phyloP scores from a whole-genome alignment of 2,329 filamentous ascomycete genomes.

The Colletotrichum paranaense region DNA sequence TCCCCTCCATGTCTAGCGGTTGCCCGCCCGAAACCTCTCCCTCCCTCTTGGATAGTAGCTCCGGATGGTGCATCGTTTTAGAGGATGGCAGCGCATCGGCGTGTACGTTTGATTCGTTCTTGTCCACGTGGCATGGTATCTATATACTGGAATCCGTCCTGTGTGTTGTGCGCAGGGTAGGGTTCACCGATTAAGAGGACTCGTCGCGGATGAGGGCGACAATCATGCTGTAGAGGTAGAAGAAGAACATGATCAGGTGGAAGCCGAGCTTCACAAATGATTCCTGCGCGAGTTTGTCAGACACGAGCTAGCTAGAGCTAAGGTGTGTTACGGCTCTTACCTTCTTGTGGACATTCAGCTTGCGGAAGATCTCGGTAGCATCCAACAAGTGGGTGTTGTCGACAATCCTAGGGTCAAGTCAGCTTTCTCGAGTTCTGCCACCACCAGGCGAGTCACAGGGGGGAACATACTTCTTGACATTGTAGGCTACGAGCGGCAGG shows the following conservation, averaged over 20 bases:
- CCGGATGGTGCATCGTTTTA: conserved; percentile 12
- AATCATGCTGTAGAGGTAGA: conserved; percentile 99
- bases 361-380: conserved; percentile 99
- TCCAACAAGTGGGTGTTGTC: conserved; percentile 98
- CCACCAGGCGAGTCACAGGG: not conserved
- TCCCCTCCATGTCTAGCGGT: conserved; percentile 29
- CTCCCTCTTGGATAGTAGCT: conserved; percentile 18
- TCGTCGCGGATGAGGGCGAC: conserved; percentile 97
- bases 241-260: conserved; percentile 99
- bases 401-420: conserved; percentile 75
- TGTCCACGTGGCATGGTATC: conserved; percentile 25
- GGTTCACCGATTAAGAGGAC: conserved; percentile 71
- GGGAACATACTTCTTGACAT: conserved; percentile 90
- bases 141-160: conserved; percentile 35
- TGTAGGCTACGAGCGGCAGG: conserved; percentile 90
- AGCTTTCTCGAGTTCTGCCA: conserved; percentile 5
- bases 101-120: not conserved
- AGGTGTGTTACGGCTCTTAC: conserved; percentile 55
- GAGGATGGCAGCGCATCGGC: conserved; percentile 1
- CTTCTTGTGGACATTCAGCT: conserved; percentile 99
- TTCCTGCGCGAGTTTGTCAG: conserved; percentile 70
- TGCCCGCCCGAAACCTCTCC: conserved; percentile 19
- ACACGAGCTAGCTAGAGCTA: not conserved
- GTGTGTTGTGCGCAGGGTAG: conserved; percentile 24
- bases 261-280: conserved; percentile 99